phyloP scores from a whole-genome alignment of 176 grass and related monocot genomes.

The Carex parvula region DNA sequence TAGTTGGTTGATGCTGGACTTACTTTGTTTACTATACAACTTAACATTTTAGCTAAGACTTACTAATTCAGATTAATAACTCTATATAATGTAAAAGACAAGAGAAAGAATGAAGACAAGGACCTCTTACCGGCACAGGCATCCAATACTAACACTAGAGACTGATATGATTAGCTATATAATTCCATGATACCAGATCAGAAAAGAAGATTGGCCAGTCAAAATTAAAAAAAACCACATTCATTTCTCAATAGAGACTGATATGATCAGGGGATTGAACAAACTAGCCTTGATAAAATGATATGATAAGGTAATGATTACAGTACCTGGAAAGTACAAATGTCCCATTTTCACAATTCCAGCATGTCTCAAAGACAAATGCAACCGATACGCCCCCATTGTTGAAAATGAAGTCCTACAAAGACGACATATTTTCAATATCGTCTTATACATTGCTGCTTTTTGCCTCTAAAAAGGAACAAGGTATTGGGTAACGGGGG shows the following conservation, averaged over 20 bases:
- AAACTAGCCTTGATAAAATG: background rate
- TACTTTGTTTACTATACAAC: background rate
- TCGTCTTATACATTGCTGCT: background rate
- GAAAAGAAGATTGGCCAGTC: background rate
- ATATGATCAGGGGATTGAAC: background rate
- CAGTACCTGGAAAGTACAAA: conserved; percentile 50
- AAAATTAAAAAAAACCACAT: background rate
- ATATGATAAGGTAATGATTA: background rate
- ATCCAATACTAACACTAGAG: background rate
- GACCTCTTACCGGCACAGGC: background rate
- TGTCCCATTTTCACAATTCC: conserved; percentile 47
- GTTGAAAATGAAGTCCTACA: conserved; percentile 76
- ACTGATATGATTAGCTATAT: background rate
- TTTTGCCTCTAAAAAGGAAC: background rate
- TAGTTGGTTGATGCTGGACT: background rate
- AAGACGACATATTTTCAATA: background rate
- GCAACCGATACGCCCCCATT: conserved; percentile 63
- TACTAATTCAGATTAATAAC: background rate
- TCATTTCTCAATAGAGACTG: background rate
- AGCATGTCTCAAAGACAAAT: conserved; percentile 65
- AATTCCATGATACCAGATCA: background rate
- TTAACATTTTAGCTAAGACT: background rate
- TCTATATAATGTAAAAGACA: background rate
- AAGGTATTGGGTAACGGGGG: background rate
- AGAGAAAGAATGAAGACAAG: background rate